Evolutionary conservation across 176 grass and related monocot species (phyloP), one percentile per base, ranked within the genome.

Genomic region (Eremochloa ophiuroides): DNA sequence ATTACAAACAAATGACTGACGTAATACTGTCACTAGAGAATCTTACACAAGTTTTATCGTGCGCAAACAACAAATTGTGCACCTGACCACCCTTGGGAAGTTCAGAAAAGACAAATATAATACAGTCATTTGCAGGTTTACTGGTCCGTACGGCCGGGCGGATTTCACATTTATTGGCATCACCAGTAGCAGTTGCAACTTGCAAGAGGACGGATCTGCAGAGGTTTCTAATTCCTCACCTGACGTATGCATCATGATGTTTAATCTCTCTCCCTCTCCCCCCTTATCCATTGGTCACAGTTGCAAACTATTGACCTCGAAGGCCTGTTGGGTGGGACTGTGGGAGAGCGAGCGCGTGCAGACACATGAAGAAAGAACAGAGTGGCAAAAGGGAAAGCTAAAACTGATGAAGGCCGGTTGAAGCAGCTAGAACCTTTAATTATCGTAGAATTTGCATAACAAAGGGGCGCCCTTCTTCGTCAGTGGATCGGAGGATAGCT

Each of bases 201-300:
- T n/a, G n/a, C n/a, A n/a, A n/a, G n/a, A n/a, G n/a, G n/a, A n/a
- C n/a, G n/a, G n/a, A n/a, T n/a, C 31, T 60, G 69, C 62, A 22
- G 62, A 80, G 63, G 41, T 44, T 85, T 89, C 82, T 71, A 89
- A 80, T 76, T 81, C 63, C 87, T 76, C 71, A 71, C 62, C 76
- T 80, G 76, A 76, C 87, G 76, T 51, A 71, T 53, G 53, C 51
- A 80, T 85, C 76, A 68, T 74, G 70, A 76, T 85, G 76, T 76
- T 70, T 75, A 53, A 31, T 42, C 38, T 26, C 22, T 69, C 66
- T 26, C 37, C 14, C 4, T 42, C 4, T 7, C 4, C 2, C 10
- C n/a, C 27, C 16, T 25, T 26, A 56, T 56, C 22, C 53, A 56
- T 23, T 66, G 44, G 61, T 84, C 69, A 82, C 31, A 63, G 26